Conservation (phyloP, 371 early-diverging fungal species). For the Nosema muscidifuracis region DNA sequence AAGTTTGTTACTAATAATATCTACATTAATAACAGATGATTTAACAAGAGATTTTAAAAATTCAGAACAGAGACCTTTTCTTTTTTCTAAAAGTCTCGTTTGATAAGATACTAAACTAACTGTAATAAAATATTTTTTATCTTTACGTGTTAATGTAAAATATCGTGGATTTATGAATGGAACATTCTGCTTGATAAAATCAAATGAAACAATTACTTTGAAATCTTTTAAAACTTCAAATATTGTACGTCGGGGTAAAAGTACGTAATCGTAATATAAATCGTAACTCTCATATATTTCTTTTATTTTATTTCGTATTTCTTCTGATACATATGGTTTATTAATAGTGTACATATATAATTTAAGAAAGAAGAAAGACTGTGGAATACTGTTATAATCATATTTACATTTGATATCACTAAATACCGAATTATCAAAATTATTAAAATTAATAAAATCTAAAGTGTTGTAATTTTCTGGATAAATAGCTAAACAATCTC, state of each 20-base stretch:
- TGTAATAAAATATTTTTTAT: constrained; percentile 45
- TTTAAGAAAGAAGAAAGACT: constrained; percentile 33
- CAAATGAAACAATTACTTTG: constrained; percentile 8
- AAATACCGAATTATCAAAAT: constrained; percentile 9
- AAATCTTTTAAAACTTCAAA: constrained; percentile 49
- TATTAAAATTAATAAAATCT: constrained; percentile 38
- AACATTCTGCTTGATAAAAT: constrained; percentile 22
- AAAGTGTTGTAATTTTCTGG: constrained; percentile 45
- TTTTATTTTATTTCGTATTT: constrained; percentile 31
- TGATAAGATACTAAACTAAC: constrained; percentile 37
- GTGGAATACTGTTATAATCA: constrained; percentile 55
- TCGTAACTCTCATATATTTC: constrained; percentile 57
- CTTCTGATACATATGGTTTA: no score
- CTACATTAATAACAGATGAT: constrained; percentile 27
- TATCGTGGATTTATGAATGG: constrained; percentile 52
- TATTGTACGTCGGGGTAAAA: constrained; percentile 41
- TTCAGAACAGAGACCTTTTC: constrained; percentile 58
- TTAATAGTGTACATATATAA: not conserved
- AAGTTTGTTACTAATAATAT: constrained; percentile 35
- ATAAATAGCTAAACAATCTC: constrained; percentile 54
- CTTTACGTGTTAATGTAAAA: constrained; percentile 53
- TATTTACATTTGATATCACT: constrained; percentile 2
- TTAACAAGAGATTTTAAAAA: constrained; percentile 38
- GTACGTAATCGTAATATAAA: constrained; percentile 55
- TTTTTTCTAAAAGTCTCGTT: constrained; percentile 9